Percentiles rank a stretch among this genome's conserved stretches.
Evolutionary conservation across 2,329 filamentous ascomycete genomes (phyloP).

Genomic region (Trichoderma semiorbis): DNA sequence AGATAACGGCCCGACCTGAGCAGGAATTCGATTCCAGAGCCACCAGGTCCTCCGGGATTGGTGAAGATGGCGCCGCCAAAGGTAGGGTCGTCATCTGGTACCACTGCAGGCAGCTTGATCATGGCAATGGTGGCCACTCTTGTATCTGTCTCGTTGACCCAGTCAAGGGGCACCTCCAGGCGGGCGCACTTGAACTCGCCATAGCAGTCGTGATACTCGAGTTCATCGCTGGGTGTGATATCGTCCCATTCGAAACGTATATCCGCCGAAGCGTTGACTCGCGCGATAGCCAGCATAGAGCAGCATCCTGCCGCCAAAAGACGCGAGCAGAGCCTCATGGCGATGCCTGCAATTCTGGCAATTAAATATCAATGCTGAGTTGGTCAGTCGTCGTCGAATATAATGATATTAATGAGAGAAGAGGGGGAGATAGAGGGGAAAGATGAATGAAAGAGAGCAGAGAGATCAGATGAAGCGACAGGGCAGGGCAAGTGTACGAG

Average conservation of each 20-base stretch:
- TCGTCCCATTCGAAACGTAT: conserved; percentile 35
- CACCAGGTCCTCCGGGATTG: conserved; percentile 46
- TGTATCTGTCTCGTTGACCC: conserved; percentile 31
- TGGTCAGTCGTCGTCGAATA: background rate
- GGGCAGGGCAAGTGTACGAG: background rate
- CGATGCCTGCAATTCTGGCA: background rate
- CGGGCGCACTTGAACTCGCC: conserved; percentile 38
- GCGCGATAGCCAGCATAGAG: conserved; percentile 49
- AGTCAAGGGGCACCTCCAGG: conserved; percentile 43
- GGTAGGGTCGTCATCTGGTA: conserved; percentile 34
- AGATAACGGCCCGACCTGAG: conserved; percentile 28
- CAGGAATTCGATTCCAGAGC: conserved; percentile 35
- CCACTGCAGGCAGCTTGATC: conserved; percentile 38
- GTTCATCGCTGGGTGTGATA: conserved; percentile 33
- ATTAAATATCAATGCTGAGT: background rate
- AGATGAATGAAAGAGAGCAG: background rate
- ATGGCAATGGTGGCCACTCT: conserved; percentile 39
- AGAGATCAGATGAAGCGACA: background rate
- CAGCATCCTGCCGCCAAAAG: conserved; percentile 31
- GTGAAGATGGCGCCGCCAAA: conserved; percentile 43
- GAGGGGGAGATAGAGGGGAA: background rate
- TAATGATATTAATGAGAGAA: background rate
- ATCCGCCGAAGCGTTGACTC: background rate
- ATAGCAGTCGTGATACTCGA: conserved; percentile 42
- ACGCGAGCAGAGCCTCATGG: conserved; percentile 15